Conservation (phyloP, 1,284 basidiomycete genomes). For the Laetiporus sulphureus region DNA sequence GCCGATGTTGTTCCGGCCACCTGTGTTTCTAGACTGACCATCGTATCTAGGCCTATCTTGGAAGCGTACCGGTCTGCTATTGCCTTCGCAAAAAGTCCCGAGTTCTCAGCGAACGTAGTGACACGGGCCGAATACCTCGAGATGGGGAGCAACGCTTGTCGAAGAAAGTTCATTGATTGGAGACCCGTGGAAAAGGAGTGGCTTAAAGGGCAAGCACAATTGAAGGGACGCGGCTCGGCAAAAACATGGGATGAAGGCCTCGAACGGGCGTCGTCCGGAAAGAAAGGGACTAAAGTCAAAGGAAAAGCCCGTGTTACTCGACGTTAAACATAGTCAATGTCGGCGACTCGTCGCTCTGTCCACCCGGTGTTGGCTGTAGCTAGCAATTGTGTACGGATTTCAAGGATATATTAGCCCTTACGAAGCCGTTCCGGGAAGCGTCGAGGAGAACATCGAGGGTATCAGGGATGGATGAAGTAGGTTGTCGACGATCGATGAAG, state of each 20-base stretch:
- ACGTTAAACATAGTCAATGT: too few species aligned
- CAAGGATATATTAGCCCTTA: too few species aligned
- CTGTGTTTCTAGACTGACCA: neutral
- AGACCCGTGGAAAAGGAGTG: conserved; percentile 21
- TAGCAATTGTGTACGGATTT: too few species aligned
- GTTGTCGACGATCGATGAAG: too few species aligned
- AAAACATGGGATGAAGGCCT: conserved; percentile 15
- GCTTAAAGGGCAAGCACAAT: conserved; percentile 12
- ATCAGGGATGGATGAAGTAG: too few species aligned
- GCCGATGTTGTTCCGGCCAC: conserved; percentile 23
- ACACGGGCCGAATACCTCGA: conserved; percentile 81
- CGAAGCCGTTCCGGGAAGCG: too few species aligned
- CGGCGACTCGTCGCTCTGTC: too few species aligned
- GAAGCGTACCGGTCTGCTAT: conserved; percentile 68
- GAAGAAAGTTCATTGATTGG: conserved; percentile 58
- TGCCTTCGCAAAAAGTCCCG: conserved; percentile 47
- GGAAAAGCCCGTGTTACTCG: too few species aligned
- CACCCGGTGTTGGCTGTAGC: too few species aligned
- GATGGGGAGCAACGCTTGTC: conserved; percentile 65
- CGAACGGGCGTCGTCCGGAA: conserved; percentile 14
- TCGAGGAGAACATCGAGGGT: too few species aligned
- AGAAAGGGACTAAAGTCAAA: conserved; percentile 9
- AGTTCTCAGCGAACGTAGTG: conserved; percentile 48
- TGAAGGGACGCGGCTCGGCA: conserved; percentile 13
- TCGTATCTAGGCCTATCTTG: conserved; percentile 53